A percentile compares a stretch with the other conserved stretches of the same genome.
phyloP scores from a whole-genome alignment of 176 grass and related monocot genomes.

The Urochloa ruziziensis region DNA sequence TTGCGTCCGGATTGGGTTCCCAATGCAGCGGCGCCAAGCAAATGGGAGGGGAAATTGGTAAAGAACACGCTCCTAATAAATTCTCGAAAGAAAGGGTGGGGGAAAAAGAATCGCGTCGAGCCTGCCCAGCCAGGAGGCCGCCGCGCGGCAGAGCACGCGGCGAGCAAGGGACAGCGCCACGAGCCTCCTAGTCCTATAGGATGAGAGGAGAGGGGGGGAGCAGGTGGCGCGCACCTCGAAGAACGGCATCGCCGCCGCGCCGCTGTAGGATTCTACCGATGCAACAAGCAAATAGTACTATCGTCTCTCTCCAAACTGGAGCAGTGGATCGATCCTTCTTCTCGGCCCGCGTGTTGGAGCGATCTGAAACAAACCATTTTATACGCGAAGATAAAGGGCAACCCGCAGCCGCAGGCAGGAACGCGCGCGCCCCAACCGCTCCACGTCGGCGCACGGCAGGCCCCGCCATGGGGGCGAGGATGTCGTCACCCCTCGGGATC shows the following conservation, averaged over 20 bases:
- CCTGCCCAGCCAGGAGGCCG: not conserved
- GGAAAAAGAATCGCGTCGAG: no score
- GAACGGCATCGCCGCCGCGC: constrained; percentile 22
- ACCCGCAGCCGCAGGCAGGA: not conserved
- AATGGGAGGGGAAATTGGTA: no score
- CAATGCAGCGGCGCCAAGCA: not conserved
- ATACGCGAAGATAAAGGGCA: constrained; percentile 19
- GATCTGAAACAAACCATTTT: not conserved
- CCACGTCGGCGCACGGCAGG: constrained; percentile 5
- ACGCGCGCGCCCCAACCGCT: not conserved
- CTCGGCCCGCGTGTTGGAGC: not conserved
- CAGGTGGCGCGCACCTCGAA: constrained; percentile 42
- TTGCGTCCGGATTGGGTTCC: not conserved
- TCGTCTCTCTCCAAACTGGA: no score
- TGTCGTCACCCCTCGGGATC: constrained; percentile 39
- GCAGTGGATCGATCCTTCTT: not conserved
- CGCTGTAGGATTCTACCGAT: not conserved
- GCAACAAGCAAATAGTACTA: not conserved
- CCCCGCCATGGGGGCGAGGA: not conserved
- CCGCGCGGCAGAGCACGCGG: not conserved
- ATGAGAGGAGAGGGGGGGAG: no score
- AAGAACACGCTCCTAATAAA: no score
- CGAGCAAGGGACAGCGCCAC: not conserved
- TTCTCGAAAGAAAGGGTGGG: no score
- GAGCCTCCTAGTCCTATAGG: not conserved